phyloP scores from a whole-genome alignment of 1,284 basidiomycete species.

The Pholiota adiposa region DNA sequence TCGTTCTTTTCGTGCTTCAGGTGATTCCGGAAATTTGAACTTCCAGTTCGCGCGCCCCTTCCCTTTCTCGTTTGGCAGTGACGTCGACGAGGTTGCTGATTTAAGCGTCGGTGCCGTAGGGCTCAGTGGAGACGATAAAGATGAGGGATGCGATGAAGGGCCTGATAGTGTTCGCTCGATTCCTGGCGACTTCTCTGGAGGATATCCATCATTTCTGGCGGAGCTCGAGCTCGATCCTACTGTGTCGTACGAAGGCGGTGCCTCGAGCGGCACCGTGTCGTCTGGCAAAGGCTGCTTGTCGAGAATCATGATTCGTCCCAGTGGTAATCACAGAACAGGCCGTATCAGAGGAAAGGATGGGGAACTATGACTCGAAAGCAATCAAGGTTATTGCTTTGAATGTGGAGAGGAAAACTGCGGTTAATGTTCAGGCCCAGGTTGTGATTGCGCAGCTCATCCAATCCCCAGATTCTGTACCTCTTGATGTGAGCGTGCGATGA shows the following conservation, averaged over 20 bases:
- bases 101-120: conserved; percentile 11
- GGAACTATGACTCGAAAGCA: background rate
- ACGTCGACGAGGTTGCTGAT: conserved; percentile 20
- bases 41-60: conserved; percentile 33
- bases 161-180: background rate
- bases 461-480: background rate
- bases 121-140: conserved; percentile 15
- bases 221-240: conserved; percentile 7
- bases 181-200: background rate
- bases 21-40: conserved; percentile 29
- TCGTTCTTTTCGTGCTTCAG: conserved; percentile 40
- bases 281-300: conserved; percentile 28
- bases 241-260: conserved; percentile 29
- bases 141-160: conserved; percentile 4
- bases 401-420: background rate
- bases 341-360: background rate
- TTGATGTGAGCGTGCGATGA: background rate
- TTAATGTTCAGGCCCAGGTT: background rate
- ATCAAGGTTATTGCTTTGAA: background rate
- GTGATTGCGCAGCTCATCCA: conserved; percentile 1
- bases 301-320: conserved; percentile 23
- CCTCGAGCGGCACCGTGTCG: conserved; percentile 24
- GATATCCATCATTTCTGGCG: background rate
- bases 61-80: conserved; percentile 29
- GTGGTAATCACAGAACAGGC: background rate